A percentile compares a stretch with the other conserved stretches of the same genome.
Evolutionary conservation across 2,329 filamentous ascomycete genomes (phyloP).

Genomic region (Cladosporium sp.): DNA sequence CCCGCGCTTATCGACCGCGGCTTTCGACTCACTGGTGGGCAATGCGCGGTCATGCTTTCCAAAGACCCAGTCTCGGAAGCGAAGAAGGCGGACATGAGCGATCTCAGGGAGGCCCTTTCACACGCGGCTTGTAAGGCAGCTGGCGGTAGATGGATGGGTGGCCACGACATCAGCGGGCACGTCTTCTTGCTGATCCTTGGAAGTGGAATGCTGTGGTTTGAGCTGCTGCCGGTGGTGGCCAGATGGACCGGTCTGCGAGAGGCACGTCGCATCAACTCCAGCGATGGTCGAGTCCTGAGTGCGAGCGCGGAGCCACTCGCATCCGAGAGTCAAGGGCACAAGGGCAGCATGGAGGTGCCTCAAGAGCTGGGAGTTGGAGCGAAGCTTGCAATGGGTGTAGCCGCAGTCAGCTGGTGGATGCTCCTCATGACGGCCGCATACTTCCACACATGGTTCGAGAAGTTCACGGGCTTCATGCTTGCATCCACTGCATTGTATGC

Average conservation of each 20-base stretch:
- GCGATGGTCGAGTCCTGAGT: slow-evolving; percentile 54
- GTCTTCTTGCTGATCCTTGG: slow-evolving; percentile 87
- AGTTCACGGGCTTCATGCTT: slow-evolving; percentile 53
- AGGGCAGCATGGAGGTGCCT: slow-evolving; percentile 38
- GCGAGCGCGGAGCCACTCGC: slow-evolving; percentile 36
- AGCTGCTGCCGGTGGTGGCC: slow-evolving; percentile 61
- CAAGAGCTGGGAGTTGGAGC: slow-evolving; percentile 41
- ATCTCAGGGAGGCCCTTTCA: slow-evolving; percentile 53
- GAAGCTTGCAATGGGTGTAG: slow-evolving; percentile 51
- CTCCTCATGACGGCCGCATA: slow-evolving; percentile 96
- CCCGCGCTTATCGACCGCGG: slow-evolving; percentile 82
- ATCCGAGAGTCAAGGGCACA: slow-evolving; percentile 29
- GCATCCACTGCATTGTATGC: slow-evolving; percentile 40
- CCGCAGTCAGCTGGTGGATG: slow-evolving; percentile 83
- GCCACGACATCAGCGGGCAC: slow-evolving; percentile 92
- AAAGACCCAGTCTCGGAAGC: slow-evolving; percentile 15
- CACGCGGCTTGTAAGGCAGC: slow-evolving; percentile 74
- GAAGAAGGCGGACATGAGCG: slow-evolving; percentile 39
- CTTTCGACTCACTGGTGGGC: slow-evolving; percentile 82
- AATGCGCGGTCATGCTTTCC: slow-evolving; percentile 57
- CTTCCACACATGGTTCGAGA: slow-evolving; percentile 98
- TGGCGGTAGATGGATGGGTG: slow-evolving; percentile 83
- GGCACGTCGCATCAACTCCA: slow-evolving; percentile 59
- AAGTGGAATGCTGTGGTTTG: slow-evolving; percentile 73
- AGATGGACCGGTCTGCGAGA: slow-evolving; percentile 46